Evolutionary conservation across 176 grass and related monocot genomes (phyloP), one percentile per base, ranked within the genome.

Genomic region (Carex cristatella): DNA sequence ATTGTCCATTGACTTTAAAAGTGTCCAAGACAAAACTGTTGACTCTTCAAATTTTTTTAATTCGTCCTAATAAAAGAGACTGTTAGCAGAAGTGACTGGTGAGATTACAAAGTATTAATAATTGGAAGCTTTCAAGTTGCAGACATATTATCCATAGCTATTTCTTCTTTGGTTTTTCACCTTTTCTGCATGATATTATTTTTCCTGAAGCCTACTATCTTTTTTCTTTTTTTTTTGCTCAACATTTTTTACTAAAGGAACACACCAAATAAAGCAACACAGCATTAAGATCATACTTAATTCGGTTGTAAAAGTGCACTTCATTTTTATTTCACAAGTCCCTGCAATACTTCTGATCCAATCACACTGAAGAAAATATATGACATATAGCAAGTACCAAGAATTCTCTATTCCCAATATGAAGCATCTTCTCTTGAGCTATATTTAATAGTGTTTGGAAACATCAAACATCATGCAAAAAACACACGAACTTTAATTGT

Each of bases 401-500:
- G 56, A 66, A 54, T 62, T 19, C 65, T 89, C 60, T 67, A 84
- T 67, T 33, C 59, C 79, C 27, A 92, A 87, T 70, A 79, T 16
- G 87, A 92, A 92, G 7, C 56, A 78, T 58, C 83, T 61, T 78
- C 61, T 62, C 31, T 79, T 33, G 14, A 81, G 44, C 35, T 87
- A 80, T 56, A 23, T 23, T 53, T 48, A 65, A 53, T 65, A 65
- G 46, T 48, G 5, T 15, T 59, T 37, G 15, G 44, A 48, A 61
- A 70, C 62, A 80, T 42, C 53, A 58, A 61, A 70, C 62, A 80
- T 42, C 53, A 58, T 59, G 5, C 57, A 18, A 59, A 81, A 81
- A 27, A 57, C 57, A 23, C 23, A 23, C 23, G 23, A 23, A 23
- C 23, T 23, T 23, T 23, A 23, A 23, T 23, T 23, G 23, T 23